These are phyloP conservation scores for Starmerella stigmatis DNA, from an alignment of 805 yeast species.

Conservation along the genomic window DNA sequence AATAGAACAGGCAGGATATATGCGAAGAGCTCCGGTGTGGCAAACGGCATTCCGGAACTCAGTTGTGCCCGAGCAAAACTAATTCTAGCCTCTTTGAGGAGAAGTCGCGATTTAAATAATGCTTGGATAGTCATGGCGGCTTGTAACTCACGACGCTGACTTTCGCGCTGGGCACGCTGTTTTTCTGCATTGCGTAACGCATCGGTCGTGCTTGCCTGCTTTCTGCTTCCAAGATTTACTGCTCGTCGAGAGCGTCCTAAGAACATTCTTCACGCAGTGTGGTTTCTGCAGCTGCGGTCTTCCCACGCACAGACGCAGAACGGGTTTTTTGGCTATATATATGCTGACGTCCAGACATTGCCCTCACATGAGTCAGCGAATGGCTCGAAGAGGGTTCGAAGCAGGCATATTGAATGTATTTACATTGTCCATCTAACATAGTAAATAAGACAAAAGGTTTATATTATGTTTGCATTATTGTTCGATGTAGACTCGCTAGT, in stretches of 20 bases:
- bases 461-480: too few species aligned
- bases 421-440: too few species aligned
- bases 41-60: not conserved
- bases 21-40: constrained; percentile 4
- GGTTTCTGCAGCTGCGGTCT: not conserved
- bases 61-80: constrained; percentile 24
- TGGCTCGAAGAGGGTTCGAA: too few species aligned
- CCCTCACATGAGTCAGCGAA: too few species aligned
- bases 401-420: too few species aligned
- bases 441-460: too few species aligned
- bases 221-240: constrained; percentile 52
- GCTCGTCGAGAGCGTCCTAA: constrained; percentile 53
- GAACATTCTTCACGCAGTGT: constrained; percentile 37
- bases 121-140: constrained; percentile 46
- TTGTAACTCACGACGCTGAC: constrained; percentile 38
- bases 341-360: too few species aligned
- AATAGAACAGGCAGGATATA: constrained; percentile 5
- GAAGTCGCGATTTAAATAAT: constrained; percentile 33
- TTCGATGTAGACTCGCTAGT: too few species aligned
- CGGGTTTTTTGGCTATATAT: too few species aligned
- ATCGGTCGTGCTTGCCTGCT: constrained; percentile 34
- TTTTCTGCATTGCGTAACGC: constrained; percentile 53
- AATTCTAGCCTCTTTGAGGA: not conserved
- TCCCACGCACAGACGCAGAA: too few species aligned
- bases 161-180: constrained; percentile 58